Percentiles rank a stretch among this genome's conserved stretches.
These are phyloP conservation scores for Fagus sylvatica DNA, from an alignment of 306 rosid genomes.

Conservation along the genomic window DNA sequence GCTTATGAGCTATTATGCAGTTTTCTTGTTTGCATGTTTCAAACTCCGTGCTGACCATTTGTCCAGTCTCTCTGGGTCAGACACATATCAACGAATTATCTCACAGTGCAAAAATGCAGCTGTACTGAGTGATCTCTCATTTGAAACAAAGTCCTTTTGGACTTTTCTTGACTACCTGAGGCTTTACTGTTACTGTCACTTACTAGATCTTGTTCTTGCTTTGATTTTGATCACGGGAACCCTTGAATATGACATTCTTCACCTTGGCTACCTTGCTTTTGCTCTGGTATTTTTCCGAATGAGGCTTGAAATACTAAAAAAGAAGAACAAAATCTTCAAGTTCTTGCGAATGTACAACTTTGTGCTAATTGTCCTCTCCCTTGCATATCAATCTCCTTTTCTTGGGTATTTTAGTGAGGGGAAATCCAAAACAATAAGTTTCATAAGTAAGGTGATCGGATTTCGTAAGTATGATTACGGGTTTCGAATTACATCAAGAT, in stretches of 20 bases:
- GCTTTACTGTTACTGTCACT: slow-evolving; percentile 92
- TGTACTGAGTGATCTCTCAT: slow-evolving; percentile 90
- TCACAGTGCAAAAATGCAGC: slow-evolving; percentile 72
- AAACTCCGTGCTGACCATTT: slow-evolving; percentile 82
- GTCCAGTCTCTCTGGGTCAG: slow-evolving; percentile 61
- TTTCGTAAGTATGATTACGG: slow-evolving; percentile 92
- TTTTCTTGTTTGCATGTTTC: slow-evolving; percentile 92
- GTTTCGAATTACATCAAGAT: slow-evolving; percentile 92
- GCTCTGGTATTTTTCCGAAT: slow-evolving; percentile 89
- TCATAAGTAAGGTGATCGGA: slow-evolving; percentile 79
- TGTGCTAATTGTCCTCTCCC: slow-evolving; percentile 77
- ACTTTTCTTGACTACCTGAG: slow-evolving; percentile 90
- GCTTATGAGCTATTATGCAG: slow-evolving; percentile 76
- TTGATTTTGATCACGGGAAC: slow-evolving; percentile 92
- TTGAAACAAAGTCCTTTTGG: slow-evolving; percentile 99
- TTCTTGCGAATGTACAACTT: slow-evolving; percentile 89
- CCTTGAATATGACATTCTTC: slow-evolving; percentile 91
- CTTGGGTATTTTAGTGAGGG: slow-evolving; percentile 71
- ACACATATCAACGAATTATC: slow-evolving; percentile 66
- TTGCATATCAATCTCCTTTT: slow-evolving; percentile 94
- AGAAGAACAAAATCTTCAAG: slow-evolving; percentile 86
- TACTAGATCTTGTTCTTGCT: slow-evolving; percentile 83
- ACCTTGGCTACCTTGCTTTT: slow-evolving; percentile 96
- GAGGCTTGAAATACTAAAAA: slow-evolving; percentile 92
- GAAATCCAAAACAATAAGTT: slow-evolving; percentile 63